Evolutionary conservation across 352 stramenopile genomes (phyloP).

Genomic region (Phytophthora syringae): DNA sequence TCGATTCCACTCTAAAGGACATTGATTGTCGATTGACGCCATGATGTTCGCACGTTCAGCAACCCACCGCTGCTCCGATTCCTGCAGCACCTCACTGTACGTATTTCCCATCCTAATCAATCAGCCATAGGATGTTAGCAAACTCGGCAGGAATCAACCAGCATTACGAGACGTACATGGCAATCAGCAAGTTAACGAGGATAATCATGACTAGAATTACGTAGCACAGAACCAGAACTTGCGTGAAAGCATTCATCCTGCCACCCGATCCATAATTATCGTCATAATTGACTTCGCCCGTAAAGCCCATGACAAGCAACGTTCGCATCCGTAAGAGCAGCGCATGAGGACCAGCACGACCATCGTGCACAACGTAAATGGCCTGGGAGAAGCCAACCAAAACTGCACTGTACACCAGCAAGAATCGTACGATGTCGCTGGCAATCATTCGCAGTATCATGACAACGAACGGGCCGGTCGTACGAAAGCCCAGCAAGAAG

Average conservation of each 20-base stretch:
- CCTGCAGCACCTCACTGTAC: constrained; percentile 63
- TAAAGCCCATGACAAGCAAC: constrained; percentile 64
- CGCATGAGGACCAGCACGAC: constrained; percentile 30
- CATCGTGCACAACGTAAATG: constrained; percentile 63
- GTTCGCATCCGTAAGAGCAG: constrained; percentile 55
- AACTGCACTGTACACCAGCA: constrained; percentile 62
- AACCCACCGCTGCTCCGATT: constrained; percentile 66
- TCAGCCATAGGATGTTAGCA: too few species aligned
- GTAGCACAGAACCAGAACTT: constrained; percentile 65
- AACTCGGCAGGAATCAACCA: neutral
- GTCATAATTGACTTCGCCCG: constrained; percentile 66
- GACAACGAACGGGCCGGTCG: constrained; percentile 69
- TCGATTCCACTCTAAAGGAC: constrained; percentile 40
- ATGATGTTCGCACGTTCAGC: constrained; percentile 76
- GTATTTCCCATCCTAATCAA: constrained; percentile 67
- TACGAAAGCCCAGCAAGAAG: constrained; percentile 70
- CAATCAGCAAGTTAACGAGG: constrained; percentile 71
- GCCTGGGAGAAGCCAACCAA: constrained; percentile 62
- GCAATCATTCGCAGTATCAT: constrained; percentile 74
- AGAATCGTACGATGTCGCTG: constrained; percentile 65
- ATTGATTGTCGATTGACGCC: constrained; percentile 62
- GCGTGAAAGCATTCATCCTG: constrained; percentile 53
- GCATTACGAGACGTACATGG: constrained; percentile 43
- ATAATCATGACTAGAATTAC: constrained; percentile 72
- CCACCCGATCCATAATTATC: constrained; percentile 53